Base-by-base conservation (phyloP, 257 asterid species). In the Vinca minor region DNA sequence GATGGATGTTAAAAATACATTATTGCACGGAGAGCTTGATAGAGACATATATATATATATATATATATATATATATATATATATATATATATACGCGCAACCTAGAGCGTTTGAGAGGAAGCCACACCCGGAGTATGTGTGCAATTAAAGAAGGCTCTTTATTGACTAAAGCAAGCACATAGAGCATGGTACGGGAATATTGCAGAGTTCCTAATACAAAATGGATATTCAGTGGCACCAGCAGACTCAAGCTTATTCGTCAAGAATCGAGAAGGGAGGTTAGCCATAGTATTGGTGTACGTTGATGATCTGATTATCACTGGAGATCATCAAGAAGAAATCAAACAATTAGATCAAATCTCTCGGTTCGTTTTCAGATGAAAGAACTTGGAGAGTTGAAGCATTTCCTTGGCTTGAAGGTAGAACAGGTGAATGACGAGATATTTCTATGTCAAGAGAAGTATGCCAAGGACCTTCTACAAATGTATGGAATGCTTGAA, bases 121-220 rank as follows among this genome's bases (percentile, higher is more conserved):
- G 10, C 18, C n/a, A 5, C 29, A 62, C 3, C 50, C 54, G 8
- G n/a, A 28, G 4, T 21, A 62, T 25, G 67, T 44, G 3, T 62
- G 67, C 18, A 62, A 62, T 14, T 41, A 23, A 41, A 20, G 14
- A 41, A 15, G n/a, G 32, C 39, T 4, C 35, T 62, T 11, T 41
- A 62, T 62, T 53, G 67, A 11, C 32, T 62, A 8, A 41, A 62
- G 21, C 35, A 62, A 1, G 56, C 67, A 0, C 67, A 21, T 9
- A 25, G 56, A 44, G 56, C 39, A 8, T 44, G 56, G 55, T 41
- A 39, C n/a, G 54, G 54, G 4, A 47, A 47, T 18, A 47, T 15
- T 5, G 18, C 18, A 13, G 54, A 47, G n/a, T 47, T 47, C n/a
- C 18, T 47, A 4, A 47, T 47, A 4, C 15, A n/a, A n/a, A n/a